Base-by-base conservation (phyloP, 768 basidiomycete genomes). In the Suillus variegatus region DNA sequence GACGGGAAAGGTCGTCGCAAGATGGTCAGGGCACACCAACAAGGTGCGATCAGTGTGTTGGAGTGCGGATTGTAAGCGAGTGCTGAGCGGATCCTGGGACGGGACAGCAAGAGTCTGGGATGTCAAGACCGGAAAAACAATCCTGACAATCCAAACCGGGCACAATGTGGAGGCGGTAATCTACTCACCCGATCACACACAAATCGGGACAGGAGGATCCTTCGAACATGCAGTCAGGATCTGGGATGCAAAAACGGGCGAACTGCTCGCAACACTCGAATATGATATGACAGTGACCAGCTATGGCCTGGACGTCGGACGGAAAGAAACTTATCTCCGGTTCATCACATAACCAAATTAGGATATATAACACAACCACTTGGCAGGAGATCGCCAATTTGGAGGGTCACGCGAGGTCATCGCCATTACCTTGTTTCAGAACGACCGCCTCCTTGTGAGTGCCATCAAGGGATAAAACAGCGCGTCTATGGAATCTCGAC, bases 241-340 rank as follows among this genome's bases (percentile, higher is more conserved):
- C 8, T 52, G 51, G 51, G 18, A 54, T 20, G 32, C 32, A 2
- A 35, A 54, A 28, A 35, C 9, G 9, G 52, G 52, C 18, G 9
- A 35, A 9, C 2, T 54, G 4, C 4, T 54, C 16, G 10, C 4
- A 4, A 35, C 32, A 35, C 52, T 54, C 16, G 5, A 18, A 32
- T 28, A 52, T 4, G 8, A 32, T 25, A 0, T 2, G 0, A 4
- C 1, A 10, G 28, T 52, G 0, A 18, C 28, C 28, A 3, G 51
- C 51, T 52, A n/a, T 52, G 51, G 28, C 16, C 0, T 52, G 28
- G 16, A 51, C 49, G 7, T 25, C 25, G 6, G 22, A 49, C 13
- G 25, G 51, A 52, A 9, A 52, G 2, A 52, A 18, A 25, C 49
- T 51, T 7, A 14, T 51, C 49, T 51, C 46, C 10, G 46, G 46